Base-by-base conservation (phyloP, 1,139 yeast species). In the Suhomyces chickasaworum region DNA sequence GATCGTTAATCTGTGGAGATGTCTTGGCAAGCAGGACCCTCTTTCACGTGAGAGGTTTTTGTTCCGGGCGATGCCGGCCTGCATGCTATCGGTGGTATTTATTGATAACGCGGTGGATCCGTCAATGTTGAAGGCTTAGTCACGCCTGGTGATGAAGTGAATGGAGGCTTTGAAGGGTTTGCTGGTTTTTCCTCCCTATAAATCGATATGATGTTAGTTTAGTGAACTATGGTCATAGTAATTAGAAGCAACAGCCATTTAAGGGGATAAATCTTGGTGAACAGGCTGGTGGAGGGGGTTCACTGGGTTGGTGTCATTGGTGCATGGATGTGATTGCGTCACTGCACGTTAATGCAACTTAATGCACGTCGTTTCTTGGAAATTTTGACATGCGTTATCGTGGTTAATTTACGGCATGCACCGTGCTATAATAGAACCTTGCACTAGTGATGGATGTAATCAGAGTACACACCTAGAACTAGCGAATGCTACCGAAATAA, bases 1-100 rank as follows among this genome's bases (percentile, higher is more conserved):
- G 49, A 46, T 42, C 49, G 44, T 42, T 45, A 33, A 39, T 20
- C 39, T 41, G 42, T 34, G 39, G 31, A 37, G 39, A 42, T 39
- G 40, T 46, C 49, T 46, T 46, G 49, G 49, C 49, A 39, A 45
- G 37, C 37, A 43, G 42, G 46, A 39, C 46, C 39, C 39, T 21
- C 20, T 10, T 15, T 18, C 29, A 21, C 39, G 39, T 25, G 39
- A 33, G n/a, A n/a, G n/a, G n/a, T n/a, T n/a, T n/a, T n/a, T n/a
- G 22, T 20, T 7, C 22, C 22, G 22, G 7, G 7, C 22, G 7
- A 20, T 7, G 7, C 22, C 22, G 22, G 22, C 29, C 29, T 25
- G 29, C 29, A 25, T 25, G n/a, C 29, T 20, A 7, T 7, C 13
- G 29, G 13, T 12, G 29, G 7, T 10, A 13, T 13, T 10, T 13